A percentile compares a stretch with the other conserved stretches of the same genome.
phyloP scores from a whole-genome alignment of 1,284 basidiomycete genomes.

The Cutaneotrichosporon sp. region DNA sequence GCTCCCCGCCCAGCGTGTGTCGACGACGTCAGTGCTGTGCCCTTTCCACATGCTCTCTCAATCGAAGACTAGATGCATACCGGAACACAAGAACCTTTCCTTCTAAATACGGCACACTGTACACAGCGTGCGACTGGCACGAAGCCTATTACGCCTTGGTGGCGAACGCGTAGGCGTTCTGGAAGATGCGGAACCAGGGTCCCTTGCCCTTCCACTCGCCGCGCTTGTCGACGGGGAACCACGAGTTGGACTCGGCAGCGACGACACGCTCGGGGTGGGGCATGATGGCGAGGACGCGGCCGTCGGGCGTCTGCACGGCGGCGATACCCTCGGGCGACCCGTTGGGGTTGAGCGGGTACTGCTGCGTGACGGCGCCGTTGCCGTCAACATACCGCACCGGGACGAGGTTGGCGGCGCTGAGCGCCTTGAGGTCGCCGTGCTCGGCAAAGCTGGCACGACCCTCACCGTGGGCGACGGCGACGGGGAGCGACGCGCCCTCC shows the following conservation, averaged over 20 bases:
- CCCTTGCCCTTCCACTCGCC: constrained; percentile 69
- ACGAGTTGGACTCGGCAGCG: constrained; percentile 77
- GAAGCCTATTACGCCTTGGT: constrained; percentile 17
- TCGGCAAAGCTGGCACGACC: constrained; percentile 74
- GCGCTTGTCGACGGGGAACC: constrained; percentile 68
- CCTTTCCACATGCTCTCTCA: no score
- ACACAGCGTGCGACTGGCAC: neutral
- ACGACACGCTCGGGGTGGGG: constrained; percentile 87
- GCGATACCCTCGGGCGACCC: constrained; percentile 85
- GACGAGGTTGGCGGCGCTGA: constrained; percentile 62
- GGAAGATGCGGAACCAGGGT: constrained; percentile 95
- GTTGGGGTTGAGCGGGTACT: constrained; percentile 94
- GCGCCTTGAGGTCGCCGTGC: constrained; percentile 51
- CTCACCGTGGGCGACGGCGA: constrained; percentile 95
- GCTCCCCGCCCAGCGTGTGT: no score
- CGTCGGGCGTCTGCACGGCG: constrained; percentile 80
- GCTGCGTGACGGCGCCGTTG: constrained; percentile 64
- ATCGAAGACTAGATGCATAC: neutral
- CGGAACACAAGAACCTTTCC: neutral
- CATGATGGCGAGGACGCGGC: constrained; percentile 91
- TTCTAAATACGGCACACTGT: neutral
- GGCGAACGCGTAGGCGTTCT: constrained; percentile 67
- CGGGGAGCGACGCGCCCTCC: constrained; percentile 81
- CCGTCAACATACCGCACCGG: constrained; percentile 78
- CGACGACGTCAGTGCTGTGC: no score